Evolutionary conservation across 495 filamentous ascomycete genomes (phyloP), one percentile per base, ranked within the genome.

Genomic region (Lichenothelia convexa): DNA sequence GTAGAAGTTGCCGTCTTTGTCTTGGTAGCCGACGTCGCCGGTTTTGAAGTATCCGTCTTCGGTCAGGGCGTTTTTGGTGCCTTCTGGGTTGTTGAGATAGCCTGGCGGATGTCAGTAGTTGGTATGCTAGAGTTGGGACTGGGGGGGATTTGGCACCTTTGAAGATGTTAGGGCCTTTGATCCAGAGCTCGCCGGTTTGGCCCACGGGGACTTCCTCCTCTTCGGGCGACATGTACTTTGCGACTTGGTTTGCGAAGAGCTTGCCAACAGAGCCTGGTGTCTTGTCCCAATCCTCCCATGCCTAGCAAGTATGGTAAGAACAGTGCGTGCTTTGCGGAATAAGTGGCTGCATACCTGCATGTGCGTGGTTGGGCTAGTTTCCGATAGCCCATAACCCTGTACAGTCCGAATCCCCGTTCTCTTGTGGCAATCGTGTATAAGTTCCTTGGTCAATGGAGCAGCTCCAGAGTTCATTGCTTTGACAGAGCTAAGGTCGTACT

Each of bases 381-480:
- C 74, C 65, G 29, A 51, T 7, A 63, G 51, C 3, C 60, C 60
- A 36, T 62, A 63, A 15, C 50, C 60, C 35, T 63, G 60, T 39
- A 62, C 62, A 6, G 62, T 45, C 5, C 76, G 76, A 27, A 91
- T 60, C 31, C 72, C 71, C 34, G 89, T 65, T 9, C 85, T 69
- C 3, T 67, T 48, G 59, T 83, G 84, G 6, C 91, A 73, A 12
- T 73, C 66, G 38, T 86, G 71, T 5, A 85, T 79, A 2, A 97
- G 62, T 34, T 94, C 85, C 16, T 67, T 61, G 0, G 82, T 91
- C 26, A 95, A 59, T 0, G 89, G 89, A 3, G 89, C 89, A 1
- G 87, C 89, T 5, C 84, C 89, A 1, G 73, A 86, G 57, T 81
- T 91, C 60, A 93, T 60, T 73, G 87, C 84, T 23, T 76, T 74